Percentiles rank a stretch among this genome's conserved stretches.
phyloP scores from a whole-genome alignment of 1,284 basidiomycete species.

The Tilletia indica region DNA sequence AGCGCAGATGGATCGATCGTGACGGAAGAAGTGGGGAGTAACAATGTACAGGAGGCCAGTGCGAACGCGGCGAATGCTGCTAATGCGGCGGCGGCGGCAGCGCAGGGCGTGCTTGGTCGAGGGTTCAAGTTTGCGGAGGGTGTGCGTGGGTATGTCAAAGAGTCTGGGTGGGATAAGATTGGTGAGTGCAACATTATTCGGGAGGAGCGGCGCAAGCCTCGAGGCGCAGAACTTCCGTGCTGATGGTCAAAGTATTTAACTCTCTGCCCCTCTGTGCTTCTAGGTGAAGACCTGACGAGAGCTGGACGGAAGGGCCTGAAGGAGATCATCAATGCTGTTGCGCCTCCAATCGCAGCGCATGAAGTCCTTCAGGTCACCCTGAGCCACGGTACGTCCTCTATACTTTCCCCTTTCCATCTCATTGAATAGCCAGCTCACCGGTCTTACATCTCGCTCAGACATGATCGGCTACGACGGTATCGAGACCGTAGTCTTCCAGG shows the following conservation, averaged over 20 bases:
- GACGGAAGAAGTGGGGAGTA: neutral
- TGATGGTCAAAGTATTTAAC: neutral
- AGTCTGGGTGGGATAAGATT: slow-evolving; percentile 43
- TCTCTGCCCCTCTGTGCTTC: neutral
- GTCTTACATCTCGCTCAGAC: slow-evolving; percentile 24
- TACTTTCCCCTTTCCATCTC: neutral
- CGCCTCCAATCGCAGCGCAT: slow-evolving; percentile 94
- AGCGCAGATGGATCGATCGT: neutral
- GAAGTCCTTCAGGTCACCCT: slow-evolving; percentile 95
- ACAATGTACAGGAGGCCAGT: neutral
- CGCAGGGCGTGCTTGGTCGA: neutral
- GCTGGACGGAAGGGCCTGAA: slow-evolving; percentile 48
- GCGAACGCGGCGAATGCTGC: neutral
- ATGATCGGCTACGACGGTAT: slow-evolving; percentile 96
- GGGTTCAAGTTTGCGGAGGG: slow-evolving; percentile 45
- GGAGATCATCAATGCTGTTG: slow-evolving; percentile 91
- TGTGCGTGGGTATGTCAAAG: slow-evolving; percentile 45
- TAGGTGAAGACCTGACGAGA: slow-evolving; percentile 41
- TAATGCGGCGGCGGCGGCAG: neutral
- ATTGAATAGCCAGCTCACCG: neutral
- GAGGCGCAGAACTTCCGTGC: neutral
- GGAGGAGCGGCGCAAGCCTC: too few relatives aligned
- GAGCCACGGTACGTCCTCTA: slow-evolving; percentile 68
- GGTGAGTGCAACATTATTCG: slow-evolving; percentile 11
- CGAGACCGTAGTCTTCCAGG: slow-evolving; percentile 82